Evolutionary conservation across 176 grass and related monocot species (phyloP).

Genomic region (Phoenix dactylifera): DNA sequence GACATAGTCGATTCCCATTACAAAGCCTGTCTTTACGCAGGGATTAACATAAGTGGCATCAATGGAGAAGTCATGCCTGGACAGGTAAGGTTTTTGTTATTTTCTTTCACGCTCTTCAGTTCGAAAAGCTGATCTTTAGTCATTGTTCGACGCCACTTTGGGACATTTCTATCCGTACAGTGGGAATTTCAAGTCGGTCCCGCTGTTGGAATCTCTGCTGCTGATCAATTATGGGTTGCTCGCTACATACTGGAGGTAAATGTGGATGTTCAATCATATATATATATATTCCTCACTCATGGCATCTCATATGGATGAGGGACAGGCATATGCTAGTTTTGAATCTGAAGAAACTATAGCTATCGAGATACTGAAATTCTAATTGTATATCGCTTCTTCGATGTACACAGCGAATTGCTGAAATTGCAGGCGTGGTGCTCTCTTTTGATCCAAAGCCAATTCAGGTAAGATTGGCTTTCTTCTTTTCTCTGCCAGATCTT

Average conservation of each 20-base stretch:
- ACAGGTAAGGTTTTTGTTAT: slow-evolving; percentile 32
- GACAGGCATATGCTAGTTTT: too few species aligned
- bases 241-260: slow-evolving; percentile 86
- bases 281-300: too few species aligned
- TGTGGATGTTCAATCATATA: too few species aligned
- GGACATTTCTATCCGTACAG: too few species aligned
- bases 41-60: slow-evolving; percentile 96
- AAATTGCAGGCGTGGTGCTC: slow-evolving; percentile 73
- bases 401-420: slow-evolving; percentile 70
- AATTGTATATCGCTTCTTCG: neutral
- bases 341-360: too few species aligned
- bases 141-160: too few species aligned
- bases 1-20: slow-evolving; percentile 94
- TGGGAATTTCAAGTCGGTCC: slow-evolving; percentile 90
- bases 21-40: slow-evolving; percentile 87
- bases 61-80: slow-evolving; percentile 99
- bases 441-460: slow-evolving; percentile 93
- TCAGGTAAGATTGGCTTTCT: slow-evolving; percentile 17
- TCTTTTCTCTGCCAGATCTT: neutral
- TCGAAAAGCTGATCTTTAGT: too few species aligned
- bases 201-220: slow-evolving; percentile 72
- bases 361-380: too few species aligned
- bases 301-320: too few species aligned
- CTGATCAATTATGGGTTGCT: slow-evolving; percentile 64
- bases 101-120: too few species aligned